Percentiles rank a stretch among this genome's conserved stretches.
Evolutionary conservation across 2,329 filamentous ascomycete genomes (phyloP).

Genomic region (Cercospora berteroae): DNA sequence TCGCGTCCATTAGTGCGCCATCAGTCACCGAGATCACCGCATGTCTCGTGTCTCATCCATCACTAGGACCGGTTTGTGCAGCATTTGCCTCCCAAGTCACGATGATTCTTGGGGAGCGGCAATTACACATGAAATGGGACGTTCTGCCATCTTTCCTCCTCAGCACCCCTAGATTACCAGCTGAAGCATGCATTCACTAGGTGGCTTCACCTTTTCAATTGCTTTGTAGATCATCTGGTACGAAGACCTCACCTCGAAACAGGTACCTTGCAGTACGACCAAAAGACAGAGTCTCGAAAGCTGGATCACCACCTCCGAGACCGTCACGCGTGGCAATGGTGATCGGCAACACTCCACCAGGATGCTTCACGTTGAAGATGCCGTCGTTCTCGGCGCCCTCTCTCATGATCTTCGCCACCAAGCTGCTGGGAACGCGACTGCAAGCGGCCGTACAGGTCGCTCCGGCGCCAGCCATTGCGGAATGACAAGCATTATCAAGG

Average conservation of each 20-base stretch:
- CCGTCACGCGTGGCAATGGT: conserved; percentile 13
- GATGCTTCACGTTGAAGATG: conserved; percentile 20
- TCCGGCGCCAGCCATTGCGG: conserved; percentile 23
- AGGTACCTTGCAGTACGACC: conserved; percentile 21
- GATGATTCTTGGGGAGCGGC: not conserved
- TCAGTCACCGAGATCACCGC: not conserved
- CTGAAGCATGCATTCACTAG: not conserved
- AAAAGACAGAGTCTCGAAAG: conserved; percentile 20
- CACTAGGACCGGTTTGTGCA: not conserved
- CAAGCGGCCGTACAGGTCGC: conserved; percentile 23
- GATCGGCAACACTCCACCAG: conserved; percentile 19
- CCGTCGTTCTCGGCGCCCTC: conserved; percentile 4
- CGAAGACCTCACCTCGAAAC: conserved; percentile 17
- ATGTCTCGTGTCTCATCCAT: not conserved
- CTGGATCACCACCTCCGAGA: conserved; percentile 9
- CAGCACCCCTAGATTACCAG: not conserved
- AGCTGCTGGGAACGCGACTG: conserved; percentile 17
- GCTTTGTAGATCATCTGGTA: conserved; percentile 17
- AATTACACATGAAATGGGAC: not conserved
- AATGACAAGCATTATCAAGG: conserved; percentile 23
- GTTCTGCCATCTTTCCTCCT: not conserved
- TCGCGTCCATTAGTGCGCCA: not conserved
- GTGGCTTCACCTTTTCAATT: not conserved
- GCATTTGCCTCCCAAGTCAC: not conserved
- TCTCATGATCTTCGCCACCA: conserved; percentile 17